Percentiles rank a stretch among this genome's conserved stretches.
Evolutionary conservation across 306 rosid genomes (phyloP).

Genomic region (Dryas octopetala): DNA sequence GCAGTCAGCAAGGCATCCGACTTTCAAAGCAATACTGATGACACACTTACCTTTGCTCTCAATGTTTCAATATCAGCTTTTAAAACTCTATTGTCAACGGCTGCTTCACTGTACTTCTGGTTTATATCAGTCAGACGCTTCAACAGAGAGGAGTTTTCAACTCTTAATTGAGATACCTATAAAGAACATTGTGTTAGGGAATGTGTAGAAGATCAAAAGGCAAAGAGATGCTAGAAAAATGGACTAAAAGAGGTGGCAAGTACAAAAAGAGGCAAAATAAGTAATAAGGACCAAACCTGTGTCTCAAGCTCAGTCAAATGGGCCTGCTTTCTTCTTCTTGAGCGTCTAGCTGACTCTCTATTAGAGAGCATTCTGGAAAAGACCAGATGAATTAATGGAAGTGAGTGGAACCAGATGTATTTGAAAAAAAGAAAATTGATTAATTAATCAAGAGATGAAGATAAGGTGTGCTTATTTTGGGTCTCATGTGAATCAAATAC

Average conservation of each 20-base stretch:
- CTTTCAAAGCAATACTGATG: not conserved
- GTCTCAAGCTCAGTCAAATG: constrained; percentile 93
- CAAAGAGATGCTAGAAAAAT: constrained; percentile 7
- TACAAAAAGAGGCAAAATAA: constrained; percentile 5
- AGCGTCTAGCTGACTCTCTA: constrained; percentile 97
- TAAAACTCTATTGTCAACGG: constrained; percentile 83
- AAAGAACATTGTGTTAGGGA: constrained; percentile 30
- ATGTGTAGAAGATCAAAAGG: constrained; percentile 1
- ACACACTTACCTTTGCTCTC: constrained; percentile 79
- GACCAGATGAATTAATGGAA: constrained; percentile 9
- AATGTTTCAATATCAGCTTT: constrained; percentile 87
- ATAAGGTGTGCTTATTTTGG: not conserved
- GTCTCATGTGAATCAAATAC: not conserved
- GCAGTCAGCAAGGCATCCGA: not conserved
- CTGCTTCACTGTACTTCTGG: constrained; percentile 62
- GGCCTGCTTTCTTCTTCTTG: constrained; percentile 95
- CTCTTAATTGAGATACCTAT: constrained; percentile 79
- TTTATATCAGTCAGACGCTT: constrained; percentile 68
- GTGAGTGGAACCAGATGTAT: not conserved
- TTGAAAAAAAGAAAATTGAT: constrained; percentile 9
- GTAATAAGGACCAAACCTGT: constrained; percentile 43
- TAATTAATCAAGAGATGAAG: constrained; percentile 13
- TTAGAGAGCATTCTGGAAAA: constrained; percentile 92
- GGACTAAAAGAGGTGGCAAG: not conserved
- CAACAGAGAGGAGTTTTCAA: constrained; percentile 74